Evolutionary conservation across 2,329 filamentous ascomycete genomes (phyloP).

Genomic region (Neopestalotiopsis sp.): DNA sequence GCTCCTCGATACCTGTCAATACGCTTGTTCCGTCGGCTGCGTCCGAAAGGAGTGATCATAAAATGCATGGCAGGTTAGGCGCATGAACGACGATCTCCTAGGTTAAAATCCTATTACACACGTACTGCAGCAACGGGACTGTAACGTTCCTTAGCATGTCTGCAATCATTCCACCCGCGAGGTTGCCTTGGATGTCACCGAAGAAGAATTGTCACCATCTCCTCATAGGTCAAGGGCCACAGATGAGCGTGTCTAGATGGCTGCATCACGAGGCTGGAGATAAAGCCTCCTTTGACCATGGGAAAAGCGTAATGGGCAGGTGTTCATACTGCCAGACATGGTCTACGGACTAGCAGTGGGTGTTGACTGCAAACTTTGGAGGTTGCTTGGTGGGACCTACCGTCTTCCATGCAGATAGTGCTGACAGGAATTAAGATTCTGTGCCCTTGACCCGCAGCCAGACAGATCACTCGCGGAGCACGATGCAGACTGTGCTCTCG

Average conservation of each 20-base stretch:
- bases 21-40: background rate
- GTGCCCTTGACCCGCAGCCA: background rate
- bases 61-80: background rate
- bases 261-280: too few species aligned
- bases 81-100: background rate
- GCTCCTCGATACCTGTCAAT: background rate
- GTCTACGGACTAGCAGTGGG: background rate
- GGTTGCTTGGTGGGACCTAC: background rate
- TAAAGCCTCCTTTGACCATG: background rate
- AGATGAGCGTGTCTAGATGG: too few species aligned
- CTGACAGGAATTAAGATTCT: conserved; percentile 1
- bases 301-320: background rate
- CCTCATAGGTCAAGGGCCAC: too few species aligned
- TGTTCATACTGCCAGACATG: background rate
- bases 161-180: background rate
- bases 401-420: background rate
- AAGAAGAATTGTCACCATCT: too few species aligned
- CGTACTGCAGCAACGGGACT: background rate
- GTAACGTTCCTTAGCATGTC: background rate
- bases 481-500: background rate
- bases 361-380: background rate
- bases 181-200: background rate
- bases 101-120: background rate
- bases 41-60: background rate
- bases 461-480: background rate